A percentile compares a stretch with the other conserved stretches of the same genome.
Conservation (phyloP, 805 yeast genomes). For the Kuraishia ogatae region DNA sequence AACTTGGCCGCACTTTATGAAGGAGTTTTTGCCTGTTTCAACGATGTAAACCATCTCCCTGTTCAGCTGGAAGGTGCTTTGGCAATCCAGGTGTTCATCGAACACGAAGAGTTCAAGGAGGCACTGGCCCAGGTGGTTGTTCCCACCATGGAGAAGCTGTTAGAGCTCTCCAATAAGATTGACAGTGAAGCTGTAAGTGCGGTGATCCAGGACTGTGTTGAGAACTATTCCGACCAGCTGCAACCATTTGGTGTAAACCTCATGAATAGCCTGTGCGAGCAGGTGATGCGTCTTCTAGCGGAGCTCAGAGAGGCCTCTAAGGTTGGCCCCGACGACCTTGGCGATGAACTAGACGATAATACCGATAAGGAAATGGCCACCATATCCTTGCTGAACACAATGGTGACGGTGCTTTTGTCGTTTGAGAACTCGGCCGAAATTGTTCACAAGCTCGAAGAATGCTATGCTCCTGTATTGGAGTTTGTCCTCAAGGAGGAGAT, state of each 20-base stretch:
- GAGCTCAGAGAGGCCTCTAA: slow-evolving; percentile 62
- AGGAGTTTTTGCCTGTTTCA: slow-evolving; percentile 37
- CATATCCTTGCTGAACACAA: slow-evolving; percentile 75
- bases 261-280: slow-evolving; percentile 55
- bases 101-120: slow-evolving; percentile 55
- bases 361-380: slow-evolving; percentile 83
- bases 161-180: slow-evolving; percentile 66
- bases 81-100: slow-evolving; percentile 74
- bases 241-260: slow-evolving; percentile 84
- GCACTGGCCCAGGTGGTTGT: slow-evolving; percentile 63
- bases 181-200: slow-evolving; percentile 83
- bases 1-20: slow-evolving; percentile 30
- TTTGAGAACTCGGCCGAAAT: slow-evolving; percentile 76
- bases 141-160: slow-evolving; percentile 72
- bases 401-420: slow-evolving; percentile 78
- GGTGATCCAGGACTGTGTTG: slow-evolving; percentile 94
- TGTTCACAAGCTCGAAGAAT: slow-evolving; percentile 60
- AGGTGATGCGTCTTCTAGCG: slow-evolving; percentile 59
- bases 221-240: slow-evolving; percentile 75
- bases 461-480: slow-evolving; percentile 65
- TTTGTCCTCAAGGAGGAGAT: slow-evolving; percentile 55
- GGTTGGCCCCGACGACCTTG: slow-evolving; percentile 43
- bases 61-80: slow-evolving; percentile 78
- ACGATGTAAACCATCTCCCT: slow-evolving; percentile 51
- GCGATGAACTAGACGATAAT: slow-evolving; percentile 26